Evolutionary conservation across 306 rosid genomes (phyloP), one percentile per base, ranked within the genome.

Genomic region (Mimosa pudica): DNA sequence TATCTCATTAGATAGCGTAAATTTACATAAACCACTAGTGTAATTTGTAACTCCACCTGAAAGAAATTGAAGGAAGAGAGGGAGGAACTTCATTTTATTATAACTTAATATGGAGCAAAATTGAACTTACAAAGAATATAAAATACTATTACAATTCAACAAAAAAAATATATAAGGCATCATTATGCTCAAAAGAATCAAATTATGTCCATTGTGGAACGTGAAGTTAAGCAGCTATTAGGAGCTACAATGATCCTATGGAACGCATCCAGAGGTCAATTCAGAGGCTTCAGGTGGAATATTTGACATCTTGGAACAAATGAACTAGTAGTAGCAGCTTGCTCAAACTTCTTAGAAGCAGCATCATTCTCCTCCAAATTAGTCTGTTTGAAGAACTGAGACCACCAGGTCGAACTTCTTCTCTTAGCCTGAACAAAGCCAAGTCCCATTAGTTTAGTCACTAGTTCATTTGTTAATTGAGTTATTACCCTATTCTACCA

Each of bases 351-450:
- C 73, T 84, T 85, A 57, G 75, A 55, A 62, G 88, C 87, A 77
- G 66, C 74, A 62, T 90, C 89, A 17, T 90, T 87, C 85, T 87
- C 88, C 58, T 88, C 91, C 54, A 88, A 77, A 80, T 86, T 87
- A 74, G 61, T 68, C 84, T 76, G 87, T 65, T 67, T 75, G 86
- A 90, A 90, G 82, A 24, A 90, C 62, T 78, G 73, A 11, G 51
- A 20, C 94, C 94, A 90, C 91, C 94, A 88, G 45, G 91, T 67
- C 5, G 88, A 65, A 80, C 89, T 90, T 88, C 94, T 87, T 87
- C 87, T 79, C 87, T 90, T 90, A 60, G 94, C 92, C 92, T 88
- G 84, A 54, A 65, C 18, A 80, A 65, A 75, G 69, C 36, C 48
- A 68, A 79, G 57, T 61, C 16, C 44, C n/a, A 46, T 52, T 51